Percentiles rank a stretch among this genome's conserved stretches.
These are phyloP conservation scores for Quercus dentata DNA, from an alignment of 306 rosid genomes.

Conservation along the genomic window DNA sequence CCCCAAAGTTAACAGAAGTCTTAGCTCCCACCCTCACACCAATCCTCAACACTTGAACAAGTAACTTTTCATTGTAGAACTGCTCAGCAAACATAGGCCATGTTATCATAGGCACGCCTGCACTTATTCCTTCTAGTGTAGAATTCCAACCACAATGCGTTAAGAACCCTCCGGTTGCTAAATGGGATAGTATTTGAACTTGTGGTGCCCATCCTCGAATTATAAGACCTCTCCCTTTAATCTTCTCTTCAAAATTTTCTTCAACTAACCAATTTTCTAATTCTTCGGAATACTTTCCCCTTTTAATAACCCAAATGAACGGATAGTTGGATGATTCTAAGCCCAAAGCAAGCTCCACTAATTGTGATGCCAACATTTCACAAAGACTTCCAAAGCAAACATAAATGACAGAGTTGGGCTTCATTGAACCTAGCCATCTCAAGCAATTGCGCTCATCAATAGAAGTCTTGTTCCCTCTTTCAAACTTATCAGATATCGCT, in stretches of 20 bases:
- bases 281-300: slow-evolving; percentile 30
- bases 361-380: slow-evolving; percentile 28
- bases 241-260: slow-evolving; percentile 42
- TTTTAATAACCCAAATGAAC: slow-evolving; percentile 50
- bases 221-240: slow-evolving; percentile 29
- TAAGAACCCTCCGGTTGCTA: slow-evolving; percentile 54
- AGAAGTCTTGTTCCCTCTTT: slow-evolving; percentile 34
- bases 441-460: slow-evolving; percentile 29
- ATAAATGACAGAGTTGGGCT: slow-evolving; percentile 35
- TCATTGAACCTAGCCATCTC: slow-evolving; percentile 47
- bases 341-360: slow-evolving; percentile 49
- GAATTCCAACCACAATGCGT: slow-evolving; percentile 80
- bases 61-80: slow-evolving; percentile 44
- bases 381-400: slow-evolving; percentile 55
- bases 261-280: slow-evolving; percentile 41
- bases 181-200: slow-evolving; percentile 45
- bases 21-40: slow-evolving; percentile 14
- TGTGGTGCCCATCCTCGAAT: slow-evolving; percentile 71
- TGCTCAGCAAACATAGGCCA: slow-evolving; percentile 72
- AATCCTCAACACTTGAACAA: slow-evolving; percentile 15
- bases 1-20: not conserved
- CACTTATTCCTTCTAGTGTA: slow-evolving; percentile 46
- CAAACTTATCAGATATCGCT: slow-evolving; percentile 26
- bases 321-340: slow-evolving; percentile 45
- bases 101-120: slow-evolving; percentile 52